Percentiles rank a stretch among this genome's conserved stretches.
Evolutionary conservation across 78 protist genomes (phyloP).

Genomic region (Isochrysis galbana): DNA sequence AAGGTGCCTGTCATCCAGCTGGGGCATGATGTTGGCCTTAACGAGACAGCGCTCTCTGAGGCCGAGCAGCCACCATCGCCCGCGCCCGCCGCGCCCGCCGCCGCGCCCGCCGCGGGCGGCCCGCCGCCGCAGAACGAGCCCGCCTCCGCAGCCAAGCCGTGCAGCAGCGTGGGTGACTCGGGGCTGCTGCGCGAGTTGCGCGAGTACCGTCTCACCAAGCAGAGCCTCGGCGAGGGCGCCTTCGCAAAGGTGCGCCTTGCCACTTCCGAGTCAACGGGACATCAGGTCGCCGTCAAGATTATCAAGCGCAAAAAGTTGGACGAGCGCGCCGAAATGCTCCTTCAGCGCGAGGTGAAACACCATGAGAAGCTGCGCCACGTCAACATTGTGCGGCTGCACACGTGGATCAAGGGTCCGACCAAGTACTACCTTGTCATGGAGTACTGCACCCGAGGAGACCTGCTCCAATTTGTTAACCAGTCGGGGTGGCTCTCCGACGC

Average conservation of each 20-base stretch:
- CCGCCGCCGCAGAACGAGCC: background rate
- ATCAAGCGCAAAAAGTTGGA: slow-evolving; percentile 8
- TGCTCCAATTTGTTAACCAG: slow-evolving; percentile 26
- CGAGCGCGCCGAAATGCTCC: slow-evolving; percentile 13
- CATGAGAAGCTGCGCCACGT: background rate
- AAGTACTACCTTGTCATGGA: slow-evolving; percentile 69
- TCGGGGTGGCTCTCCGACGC: background rate
- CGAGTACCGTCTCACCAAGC: background rate
- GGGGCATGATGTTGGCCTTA: background rate
- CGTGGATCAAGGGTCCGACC: background rate
- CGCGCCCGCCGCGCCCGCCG: background rate
- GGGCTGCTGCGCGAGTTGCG: background rate
- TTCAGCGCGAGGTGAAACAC: background rate
- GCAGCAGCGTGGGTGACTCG: background rate
- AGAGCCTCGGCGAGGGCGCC: slow-evolving; percentile 3
- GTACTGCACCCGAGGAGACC: slow-evolving; percentile 70
- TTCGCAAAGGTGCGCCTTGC: background rate
- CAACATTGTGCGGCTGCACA: slow-evolving; percentile 29
- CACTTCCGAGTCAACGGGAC: background rate
- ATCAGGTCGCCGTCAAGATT: background rate
- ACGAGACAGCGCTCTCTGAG: background rate
- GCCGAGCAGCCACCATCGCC: background rate
- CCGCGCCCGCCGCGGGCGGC: background rate
- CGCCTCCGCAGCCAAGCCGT: background rate
- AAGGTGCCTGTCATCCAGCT: background rate